Base-by-base conservation (phyloP, 139 green algal species). In the Edaphochlamys debaryana region DNA sequence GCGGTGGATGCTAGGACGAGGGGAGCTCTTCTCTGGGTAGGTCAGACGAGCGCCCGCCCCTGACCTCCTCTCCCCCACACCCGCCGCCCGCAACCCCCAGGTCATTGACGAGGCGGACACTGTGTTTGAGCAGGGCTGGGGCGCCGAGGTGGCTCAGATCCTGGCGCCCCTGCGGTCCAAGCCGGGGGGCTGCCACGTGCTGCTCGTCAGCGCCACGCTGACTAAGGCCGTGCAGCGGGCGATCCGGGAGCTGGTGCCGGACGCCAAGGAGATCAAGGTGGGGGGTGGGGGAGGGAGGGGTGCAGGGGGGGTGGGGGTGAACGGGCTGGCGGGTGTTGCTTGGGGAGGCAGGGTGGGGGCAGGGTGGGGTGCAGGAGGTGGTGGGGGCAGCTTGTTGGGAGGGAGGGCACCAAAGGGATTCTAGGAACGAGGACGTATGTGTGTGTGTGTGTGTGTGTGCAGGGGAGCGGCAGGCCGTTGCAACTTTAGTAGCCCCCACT, bases 61-160 rank as follows among this genome's bases (percentile, higher is more conserved):
- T n/a, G n/a, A n/a, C n/a, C n/a, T n/a, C n/a, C n/a, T n/a, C n/a
- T n/a, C n/a, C n/a, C n/a, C n/a, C n/a, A n/a, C n/a, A n/a, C 45
- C 9, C 68, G 41, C 42, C 41, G 8, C 41, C 69, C 30, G 1
- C 40, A 38, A 50, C 42, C 76, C 15, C 25, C 69, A 92, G 58
- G 95, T 99, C 9, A 85, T 99, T 36, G 97, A 99, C 87, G 97
- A 99, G 87, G 97, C 97, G 0, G 97, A 99, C 92, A 99, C 97
- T 45, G 96, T 99, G 89, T 96, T 99, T 78, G 84, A 89, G 27
- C 64, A 87, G 69, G 93, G 91, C 36, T 98, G 97, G 90, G 93
- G 91, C 7, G 41, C 84, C 19, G 95, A 98, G 71, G 89, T 99
- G 36, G 77, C 84, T 27, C 42, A 88, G 22, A 82, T 99, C 50